Conservation (phyloP, 352 stramenopile genomes). For the Phytopythium kandeliae region DNA sequence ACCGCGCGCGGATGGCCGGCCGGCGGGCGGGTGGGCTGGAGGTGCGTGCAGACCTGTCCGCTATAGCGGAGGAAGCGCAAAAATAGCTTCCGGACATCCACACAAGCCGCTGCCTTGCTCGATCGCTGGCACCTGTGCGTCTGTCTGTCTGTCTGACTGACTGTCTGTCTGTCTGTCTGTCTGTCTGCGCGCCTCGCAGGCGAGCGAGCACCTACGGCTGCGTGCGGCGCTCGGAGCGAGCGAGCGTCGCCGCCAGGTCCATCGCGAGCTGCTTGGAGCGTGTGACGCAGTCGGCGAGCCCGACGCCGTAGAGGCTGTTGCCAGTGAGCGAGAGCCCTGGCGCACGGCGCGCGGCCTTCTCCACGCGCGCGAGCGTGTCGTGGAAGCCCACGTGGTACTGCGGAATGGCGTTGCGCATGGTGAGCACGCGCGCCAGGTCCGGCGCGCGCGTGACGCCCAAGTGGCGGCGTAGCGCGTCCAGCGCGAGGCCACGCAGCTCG, state of each 20-base stretch:
- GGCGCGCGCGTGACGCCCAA: conserved; percentile 54
- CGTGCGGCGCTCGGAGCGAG: too few relatives aligned
- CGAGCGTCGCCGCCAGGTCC: conserved; percentile 31
- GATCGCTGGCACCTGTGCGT: too few relatives aligned
- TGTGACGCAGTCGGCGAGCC: conserved; percentile 77
- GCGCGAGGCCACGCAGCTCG: conserved; percentile 54
- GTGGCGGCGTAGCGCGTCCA: conserved; percentile 68
- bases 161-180: too few relatives aligned
- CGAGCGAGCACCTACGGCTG: too few relatives aligned
- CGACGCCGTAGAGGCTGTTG: conserved; percentile 87
- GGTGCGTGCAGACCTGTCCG: too few relatives aligned
- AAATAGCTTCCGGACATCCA: too few relatives aligned
- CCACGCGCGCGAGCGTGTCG: conserved; percentile 51
- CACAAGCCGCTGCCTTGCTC: too few relatives aligned
- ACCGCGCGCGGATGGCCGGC: background rate
- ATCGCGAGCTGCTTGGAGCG: conserved; percentile 77
- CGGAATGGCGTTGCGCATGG: conserved; percentile 64
- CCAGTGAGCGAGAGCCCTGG: conserved; percentile 53
- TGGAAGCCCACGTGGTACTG: conserved; percentile 84
- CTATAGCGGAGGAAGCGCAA: background rate
- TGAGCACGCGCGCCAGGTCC: conserved; percentile 47
- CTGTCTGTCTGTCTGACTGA: too few relatives aligned
- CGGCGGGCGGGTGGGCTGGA: too few relatives aligned
- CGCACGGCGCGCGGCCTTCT: conserved; percentile 30
- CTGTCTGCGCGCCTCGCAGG: too few relatives aligned